Base-by-base conservation (phyloP, 164 flowering plant species). In the Tetracentron sinense region DNA sequence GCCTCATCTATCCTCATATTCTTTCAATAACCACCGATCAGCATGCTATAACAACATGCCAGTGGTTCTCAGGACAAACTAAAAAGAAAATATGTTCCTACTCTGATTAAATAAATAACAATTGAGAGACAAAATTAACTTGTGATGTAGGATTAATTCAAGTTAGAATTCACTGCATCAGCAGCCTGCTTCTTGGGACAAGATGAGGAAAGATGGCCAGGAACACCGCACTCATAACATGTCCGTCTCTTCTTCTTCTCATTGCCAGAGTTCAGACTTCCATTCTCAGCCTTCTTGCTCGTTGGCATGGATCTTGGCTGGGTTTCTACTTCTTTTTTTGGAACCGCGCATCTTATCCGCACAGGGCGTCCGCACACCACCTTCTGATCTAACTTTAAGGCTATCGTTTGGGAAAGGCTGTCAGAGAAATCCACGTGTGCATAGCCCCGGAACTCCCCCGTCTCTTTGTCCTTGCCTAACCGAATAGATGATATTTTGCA, bases 341-440 rank as follows among this genome's bases (percentile, higher is more conserved):
- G 90, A 61, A 90, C 91, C n/a, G 99, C 99, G 74, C 89, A 79
- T 28, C 83, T 81, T 54, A 94, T 82, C 75, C 75, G 86, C 67
- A 81, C 86, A 21, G 93, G 96, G 75, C 99, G 77, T 42, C 88
- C 97, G 57, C 83, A 80, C 0, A 89, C 74, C 55, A 81, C 44
- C 55, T 67, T 67, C 55, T 94, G 96, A 69, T 94, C 96, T 74
- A 94, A 71, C 64, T 78, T 81, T 33, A 94, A 69, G n/a, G 99
- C 96, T 72, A 65, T 74, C 8, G 62, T 59, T 11, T 86, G 54
- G 20, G 92, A 92, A 4, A 72, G 51, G 54, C 68, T 73, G 58
- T 94, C 93, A n/a, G 81, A 65, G 61, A 94, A 94, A 76, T 94
- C 97, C 23, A 94, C 88, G 68, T 92, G 99, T 27, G 90, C 97